Conservation (phyloP, 768 basidiomycete genomes). For the Tylopilus balloui region DNA sequence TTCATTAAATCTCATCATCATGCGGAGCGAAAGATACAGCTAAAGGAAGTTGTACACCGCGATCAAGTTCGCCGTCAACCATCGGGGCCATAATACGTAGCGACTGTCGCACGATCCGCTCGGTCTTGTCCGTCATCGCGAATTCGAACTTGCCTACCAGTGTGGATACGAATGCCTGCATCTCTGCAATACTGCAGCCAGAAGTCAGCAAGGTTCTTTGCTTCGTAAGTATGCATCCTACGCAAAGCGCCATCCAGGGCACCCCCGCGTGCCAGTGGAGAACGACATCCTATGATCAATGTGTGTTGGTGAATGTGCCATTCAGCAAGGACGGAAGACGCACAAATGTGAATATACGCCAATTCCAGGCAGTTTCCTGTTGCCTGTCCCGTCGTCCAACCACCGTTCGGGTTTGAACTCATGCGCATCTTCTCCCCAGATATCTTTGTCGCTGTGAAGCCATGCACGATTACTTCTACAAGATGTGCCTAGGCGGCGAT, state of each 20-base stretch:
- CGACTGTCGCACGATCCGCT: conserved; percentile 21
- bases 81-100: conserved; percentile 32
- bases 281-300: conserved; percentile 15
- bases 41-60: conserved; percentile 30
- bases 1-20: too few species aligned
- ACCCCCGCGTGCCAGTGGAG: conserved; percentile 10
- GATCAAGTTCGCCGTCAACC: conserved; percentile 31
- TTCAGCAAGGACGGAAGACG: neutral
- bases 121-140: conserved; percentile 26
- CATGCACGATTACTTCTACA: too few species aligned
- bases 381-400: conserved; percentile 1
- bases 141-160: conserved; percentile 53
- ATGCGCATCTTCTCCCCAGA: conserved; percentile 27
- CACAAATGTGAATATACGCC: conserved; percentile 16
- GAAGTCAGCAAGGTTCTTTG: neutral
- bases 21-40: conserved; percentile 5
- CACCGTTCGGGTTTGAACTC: neutral
- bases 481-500: too few species aligned
- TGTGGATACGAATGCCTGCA: conserved; percentile 55
- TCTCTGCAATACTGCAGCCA: conserved; percentile 36
- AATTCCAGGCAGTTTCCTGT: conserved; percentile 5
- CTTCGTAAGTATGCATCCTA: conserved; percentile 1
- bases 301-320: too few species aligned
- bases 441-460: conserved; percentile 21
- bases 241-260: conserved; percentile 29